Evolutionary conservation across 495 filamentous ascomycete genomes (phyloP), one percentile per base, ranked within the genome.

Genomic region (Xylaria longipes): DNA sequence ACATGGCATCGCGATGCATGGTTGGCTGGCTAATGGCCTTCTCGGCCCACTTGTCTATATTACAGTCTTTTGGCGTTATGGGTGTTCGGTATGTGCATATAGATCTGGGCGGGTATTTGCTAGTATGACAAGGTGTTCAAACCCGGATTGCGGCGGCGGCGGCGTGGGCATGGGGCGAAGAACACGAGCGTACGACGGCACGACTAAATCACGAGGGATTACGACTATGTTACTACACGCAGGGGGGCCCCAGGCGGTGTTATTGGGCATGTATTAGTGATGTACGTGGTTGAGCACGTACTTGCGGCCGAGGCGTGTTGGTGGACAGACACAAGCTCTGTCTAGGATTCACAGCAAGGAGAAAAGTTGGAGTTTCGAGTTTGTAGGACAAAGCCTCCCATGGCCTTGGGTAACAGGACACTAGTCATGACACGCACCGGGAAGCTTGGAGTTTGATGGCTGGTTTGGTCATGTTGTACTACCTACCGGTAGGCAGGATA

Each of bases 171-270:
- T 50, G 46, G 46, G 64, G 63, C 31, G 39, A 75, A 43, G 27
- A 56, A 69, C 60, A 75, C 69, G 74, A 75, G 27, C 35, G 63
- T 69, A 78, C 50, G 76, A 78, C 50, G 69, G 76, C 39, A 78
- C 66, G 76, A 78, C 57, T 64, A 58, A 73, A 62, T 39, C 35
- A 78, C 71, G 76, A 78, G 69, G 65, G 35, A 73, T 67, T 65
- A 73, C 43, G 61, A 68, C 45, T 25, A 66, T 45, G 50, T 69
- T 48, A 52, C 43, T 72, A 63, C 45, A 27, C 8, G 50, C 63
- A 20, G 64, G 35, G 15, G 45, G 12, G 15, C 20, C 52, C 31
- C 64, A 66, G 52, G 67, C 61, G 48, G 29, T 65, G 37, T n/a
- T 31, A 45, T 43, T 63, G 58, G 52, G 31, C 31, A 35, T 70